A percentile compares a stretch with the other conserved stretches of the same genome.
phyloP scores from a whole-genome alignment of 345 rosid genomes.

The Eucalyptus sp. region DNA sequence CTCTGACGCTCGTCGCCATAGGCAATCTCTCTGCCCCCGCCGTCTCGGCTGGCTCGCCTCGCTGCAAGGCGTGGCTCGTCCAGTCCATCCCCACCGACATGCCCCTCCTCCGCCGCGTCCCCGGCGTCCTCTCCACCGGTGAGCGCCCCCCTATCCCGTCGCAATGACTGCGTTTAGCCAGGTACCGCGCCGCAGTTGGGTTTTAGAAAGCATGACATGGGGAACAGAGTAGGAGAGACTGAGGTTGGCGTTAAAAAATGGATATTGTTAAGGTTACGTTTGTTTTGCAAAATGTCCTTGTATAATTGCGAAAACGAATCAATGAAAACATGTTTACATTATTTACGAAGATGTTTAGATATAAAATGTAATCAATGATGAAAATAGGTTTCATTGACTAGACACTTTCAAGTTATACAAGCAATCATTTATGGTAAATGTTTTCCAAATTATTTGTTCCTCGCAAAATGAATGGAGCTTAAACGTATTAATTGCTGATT shows the following conservation, averaged over 20 bases:
- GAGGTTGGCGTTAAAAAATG: neutral
- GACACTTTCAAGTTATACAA: too few species aligned
- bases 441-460: too few species aligned
- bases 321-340: too few species aligned
- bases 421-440: too few species aligned
- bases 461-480: neutral
- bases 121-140: conserved; percentile 81
- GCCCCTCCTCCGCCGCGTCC: conserved; percentile 55
- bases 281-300: neutral
- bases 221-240: neutral
- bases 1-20: neutral
- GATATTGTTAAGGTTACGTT: neutral
- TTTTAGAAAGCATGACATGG: neutral
- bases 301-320: too few species aligned
- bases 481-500: neutral
- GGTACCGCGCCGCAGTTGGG: neutral
- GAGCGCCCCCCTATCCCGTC: neutral
- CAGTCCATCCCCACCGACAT: conserved; percentile 90
- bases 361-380: too few species aligned
- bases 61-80: conserved; percentile 88
- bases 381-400: too few species aligned
- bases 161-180: neutral
- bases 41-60: conserved; percentile 7
- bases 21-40: conserved; percentile 4
- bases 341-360: too few species aligned